Base-by-base conservation (phyloP, 352 stramenopile species). In the Pythium myriotylum region DNA sequence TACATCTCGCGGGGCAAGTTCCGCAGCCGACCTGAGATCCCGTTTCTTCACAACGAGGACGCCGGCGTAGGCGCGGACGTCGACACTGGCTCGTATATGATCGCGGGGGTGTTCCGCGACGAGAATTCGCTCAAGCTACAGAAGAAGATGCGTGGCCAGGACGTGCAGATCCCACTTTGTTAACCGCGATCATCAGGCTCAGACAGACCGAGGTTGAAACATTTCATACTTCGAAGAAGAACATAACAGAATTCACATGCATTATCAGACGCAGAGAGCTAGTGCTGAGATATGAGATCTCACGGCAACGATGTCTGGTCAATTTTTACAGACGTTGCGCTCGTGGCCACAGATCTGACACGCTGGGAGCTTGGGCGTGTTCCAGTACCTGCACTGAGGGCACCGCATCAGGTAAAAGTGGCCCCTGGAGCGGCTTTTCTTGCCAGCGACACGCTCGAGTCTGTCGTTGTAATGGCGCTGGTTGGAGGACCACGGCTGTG, bases 131-230 rank as follows among this genome's bases (percentile, higher is more conserved):
- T 26, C 19, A 20, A 27, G 2, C 54, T 62, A 7, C 19, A 45
- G 19, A 52, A 45, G 19, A 52, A 50, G n/a, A 41, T 60, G 53
- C 39, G 23, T 20, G 53, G 53, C 22, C 20, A 43, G n/a, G 54
- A 62, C 33, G 54, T 53, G 19, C 54, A 62, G 42, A 54, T 62
- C 20, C 54, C 54, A 19, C 42, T 62, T 12, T 62, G 54, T 23
- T 61, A 32, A 60, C n/a, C n/a, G n/a, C n/a, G 17, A 42, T 17
- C 37, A 42, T 17, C 37, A n/a, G n/a, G n/a, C n/a, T n/a, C n/a
- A n/a, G n/a, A n/a, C n/a, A n/a, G n/a, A n/a, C n/a, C n/a, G n/a
- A n/a, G n/a, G n/a, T n/a, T n/a, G n/a, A n/a, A n/a, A n/a, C n/a
- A n/a, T n/a, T n/a, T n/a, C n/a, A n/a, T n/a, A n/a, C n/a, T n/a